Evolutionary conservation across 306 rosid genomes (phyloP).

Genomic region (Vigna radiata): DNA sequence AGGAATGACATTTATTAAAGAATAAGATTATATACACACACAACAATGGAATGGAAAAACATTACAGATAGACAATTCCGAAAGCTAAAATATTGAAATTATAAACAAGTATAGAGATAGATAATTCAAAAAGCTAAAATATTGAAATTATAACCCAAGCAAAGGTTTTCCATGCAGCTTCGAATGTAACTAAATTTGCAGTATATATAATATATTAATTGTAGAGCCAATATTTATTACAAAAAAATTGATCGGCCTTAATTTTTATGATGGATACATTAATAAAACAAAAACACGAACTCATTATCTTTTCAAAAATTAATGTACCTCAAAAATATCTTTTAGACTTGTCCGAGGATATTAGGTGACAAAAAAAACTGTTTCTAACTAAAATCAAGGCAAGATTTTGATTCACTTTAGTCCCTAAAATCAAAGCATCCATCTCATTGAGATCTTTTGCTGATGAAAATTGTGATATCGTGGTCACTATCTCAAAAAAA

Average conservation of each 20-base stretch:
- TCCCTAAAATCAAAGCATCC: neutral
- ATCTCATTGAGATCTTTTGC: neutral
- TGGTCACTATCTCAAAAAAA: neutral
- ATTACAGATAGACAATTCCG: slow-evolving; percentile 8
- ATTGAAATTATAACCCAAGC: neutral
- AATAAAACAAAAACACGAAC: neutral
- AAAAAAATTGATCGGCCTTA: too few species aligned
- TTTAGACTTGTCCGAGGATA: neutral
- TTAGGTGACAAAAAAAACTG: neutral
- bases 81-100: neutral
- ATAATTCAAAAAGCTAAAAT: slow-evolving; percentile 10
- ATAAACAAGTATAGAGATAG: too few species aligned
- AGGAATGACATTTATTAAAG: slow-evolving; percentile 38
- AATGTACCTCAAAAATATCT: neutral
- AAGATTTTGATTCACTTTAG: neutral
- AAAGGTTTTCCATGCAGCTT: neutral
- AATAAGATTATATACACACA: neutral
- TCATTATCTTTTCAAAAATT: neutral
- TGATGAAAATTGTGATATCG: neutral
- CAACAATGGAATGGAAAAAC: neutral
- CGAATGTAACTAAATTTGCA: slow-evolving; percentile 11
- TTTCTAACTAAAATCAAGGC: neutral
- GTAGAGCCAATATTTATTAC: too few species aligned
- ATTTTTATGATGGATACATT: too few species aligned
- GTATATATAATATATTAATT: too few species aligned